phyloP scores from a whole-genome alignment of 148 eudicot genomes.

The Persicaria tinctoria region DNA sequence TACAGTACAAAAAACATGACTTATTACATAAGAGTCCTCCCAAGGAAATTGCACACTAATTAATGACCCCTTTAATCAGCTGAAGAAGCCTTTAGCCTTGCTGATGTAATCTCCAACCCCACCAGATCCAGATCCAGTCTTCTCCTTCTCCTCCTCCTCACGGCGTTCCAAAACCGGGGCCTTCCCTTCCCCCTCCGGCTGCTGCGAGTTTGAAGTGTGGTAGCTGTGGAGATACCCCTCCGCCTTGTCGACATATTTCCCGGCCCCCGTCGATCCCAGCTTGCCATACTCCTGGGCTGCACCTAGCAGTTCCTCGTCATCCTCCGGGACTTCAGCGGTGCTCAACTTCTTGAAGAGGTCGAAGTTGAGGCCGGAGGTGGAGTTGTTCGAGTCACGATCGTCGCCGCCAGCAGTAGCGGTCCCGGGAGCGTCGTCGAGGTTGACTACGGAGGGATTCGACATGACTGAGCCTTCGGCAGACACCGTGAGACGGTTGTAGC shows the following conservation, averaged over 20 bases:
- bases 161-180: not conserved
- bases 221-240: constrained; percentile 24
- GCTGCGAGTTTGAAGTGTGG: constrained; percentile 8
- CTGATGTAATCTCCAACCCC: constrained; percentile 23
- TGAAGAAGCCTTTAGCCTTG: constrained; percentile 39
- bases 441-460: too few relatives aligned
- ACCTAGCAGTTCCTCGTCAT: constrained; percentile 2
- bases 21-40: not conserved
- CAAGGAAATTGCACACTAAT: not conserved
- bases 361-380: too few relatives aligned
- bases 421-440: too few relatives aligned
- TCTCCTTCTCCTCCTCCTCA: not conserved
- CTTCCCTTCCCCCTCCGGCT: not conserved
- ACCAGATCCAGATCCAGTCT: not conserved
- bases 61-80: constrained; percentile 4
- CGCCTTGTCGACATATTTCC: constrained; percentile 6
- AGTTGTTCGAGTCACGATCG: too few relatives aligned
- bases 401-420: too few relatives aligned
- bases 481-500: too few relatives aligned
- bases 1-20: not conserved
- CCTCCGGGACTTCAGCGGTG: too few relatives aligned
- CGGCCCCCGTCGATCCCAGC: not conserved
- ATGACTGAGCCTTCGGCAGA: too few relatives aligned
- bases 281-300: constrained; percentile 11
- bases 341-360: too few relatives aligned